A percentile compares a stretch with the other conserved stretches of the same genome.
phyloP scores from a whole-genome alignment of 306 rosid species.

The Arachis hypogaea region DNA sequence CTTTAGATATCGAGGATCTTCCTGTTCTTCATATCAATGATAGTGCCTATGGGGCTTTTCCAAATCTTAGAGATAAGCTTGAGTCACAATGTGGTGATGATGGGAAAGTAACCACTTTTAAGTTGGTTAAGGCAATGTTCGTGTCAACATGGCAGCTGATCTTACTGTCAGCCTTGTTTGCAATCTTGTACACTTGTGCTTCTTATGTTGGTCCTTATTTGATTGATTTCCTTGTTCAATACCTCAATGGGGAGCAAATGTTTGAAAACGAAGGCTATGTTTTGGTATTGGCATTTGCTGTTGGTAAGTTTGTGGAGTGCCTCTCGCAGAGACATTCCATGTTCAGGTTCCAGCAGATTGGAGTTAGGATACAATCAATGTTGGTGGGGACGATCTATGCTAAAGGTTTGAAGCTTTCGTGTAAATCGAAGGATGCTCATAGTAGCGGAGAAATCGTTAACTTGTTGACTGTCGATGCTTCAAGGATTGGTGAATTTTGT shows the following conservation, averaged over 20 bases:
- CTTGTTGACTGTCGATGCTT: conserved; percentile 88
- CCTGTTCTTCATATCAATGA: conserved; percentile 64
- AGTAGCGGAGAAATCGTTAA: conserved; percentile 80
- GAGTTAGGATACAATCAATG: conserved; percentile 61
- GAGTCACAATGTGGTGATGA: conserved; percentile 51
- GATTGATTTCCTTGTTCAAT: conserved; percentile 72
- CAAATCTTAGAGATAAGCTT: conserved; percentile 52
- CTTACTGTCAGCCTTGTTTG: conserved; percentile 51
- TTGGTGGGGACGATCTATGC: conserved; percentile 65
- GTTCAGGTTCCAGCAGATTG: conserved; percentile 63
- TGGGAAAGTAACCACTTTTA: conserved; percentile 53
- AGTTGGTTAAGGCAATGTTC: conserved; percentile 58
- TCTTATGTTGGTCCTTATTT: conserved; percentile 87
- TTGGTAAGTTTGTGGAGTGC: conserved; percentile 76
- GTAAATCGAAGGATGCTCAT: conserved; percentile 59
- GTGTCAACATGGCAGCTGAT: conserved; percentile 63
- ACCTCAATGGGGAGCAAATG: conserved; percentile 59
- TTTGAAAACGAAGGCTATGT: conserved; percentile 61
- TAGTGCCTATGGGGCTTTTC: conserved; percentile 55
- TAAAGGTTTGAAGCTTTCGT: conserved; percentile 70
- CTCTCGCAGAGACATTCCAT: conserved; percentile 64
- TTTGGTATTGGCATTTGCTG: conserved; percentile 59
- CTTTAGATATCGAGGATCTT: conserved; percentile 76
- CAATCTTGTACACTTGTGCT: conserved; percentile 48
- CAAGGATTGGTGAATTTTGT: conserved; percentile 63